These are phyloP conservation scores for Euphorbia tirucalli DNA, from an alignment of 345 rosid genomes.

Conservation along the genomic window DNA sequence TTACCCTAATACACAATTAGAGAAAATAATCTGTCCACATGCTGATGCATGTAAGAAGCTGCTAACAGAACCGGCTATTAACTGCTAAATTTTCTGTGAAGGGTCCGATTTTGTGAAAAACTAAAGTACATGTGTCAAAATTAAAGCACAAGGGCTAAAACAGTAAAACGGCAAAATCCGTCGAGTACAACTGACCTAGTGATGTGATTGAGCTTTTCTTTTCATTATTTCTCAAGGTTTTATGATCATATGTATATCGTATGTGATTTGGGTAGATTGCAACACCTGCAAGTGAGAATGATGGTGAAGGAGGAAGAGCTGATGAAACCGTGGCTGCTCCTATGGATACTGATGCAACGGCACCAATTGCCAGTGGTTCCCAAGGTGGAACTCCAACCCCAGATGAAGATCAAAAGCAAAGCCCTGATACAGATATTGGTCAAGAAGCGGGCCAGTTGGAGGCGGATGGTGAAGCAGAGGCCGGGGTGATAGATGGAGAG, in stretches of 20 bases:
- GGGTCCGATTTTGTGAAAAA: too few relatives aligned
- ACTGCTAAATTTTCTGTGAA: too few relatives aligned
- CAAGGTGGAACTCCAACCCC: constrained; percentile 56
- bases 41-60: too few relatives aligned
- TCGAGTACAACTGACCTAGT: too few relatives aligned
- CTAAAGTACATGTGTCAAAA: too few relatives aligned
- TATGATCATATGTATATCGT: not conserved
- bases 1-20: too few relatives aligned
- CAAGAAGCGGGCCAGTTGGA: constrained; percentile 78
- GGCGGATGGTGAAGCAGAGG: constrained; percentile 53
- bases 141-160: too few relatives aligned
- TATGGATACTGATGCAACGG: constrained; percentile 58
- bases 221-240: too few relatives aligned
- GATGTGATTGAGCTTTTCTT: too few relatives aligned
- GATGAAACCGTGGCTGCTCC: constrained; percentile 56
- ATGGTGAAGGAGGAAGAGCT: constrained; percentile 57
- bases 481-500: constrained; percentile 61
- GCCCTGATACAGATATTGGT: constrained; percentile 63
- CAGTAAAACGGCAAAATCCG: too few relatives aligned
- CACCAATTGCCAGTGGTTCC: constrained; percentile 31
- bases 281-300: constrained; percentile 57
- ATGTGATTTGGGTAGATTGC: constrained; percentile 30
- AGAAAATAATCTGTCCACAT: too few relatives aligned
- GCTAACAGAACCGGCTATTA: too few relatives aligned
- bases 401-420: constrained; percentile 75